Percentiles rank a stretch among this genome's conserved stretches.
These are phyloP conservation scores for Hyphochytrium catenoides DNA, from an alignment of 352 stramenopile species.

Conservation along the genomic window DNA sequence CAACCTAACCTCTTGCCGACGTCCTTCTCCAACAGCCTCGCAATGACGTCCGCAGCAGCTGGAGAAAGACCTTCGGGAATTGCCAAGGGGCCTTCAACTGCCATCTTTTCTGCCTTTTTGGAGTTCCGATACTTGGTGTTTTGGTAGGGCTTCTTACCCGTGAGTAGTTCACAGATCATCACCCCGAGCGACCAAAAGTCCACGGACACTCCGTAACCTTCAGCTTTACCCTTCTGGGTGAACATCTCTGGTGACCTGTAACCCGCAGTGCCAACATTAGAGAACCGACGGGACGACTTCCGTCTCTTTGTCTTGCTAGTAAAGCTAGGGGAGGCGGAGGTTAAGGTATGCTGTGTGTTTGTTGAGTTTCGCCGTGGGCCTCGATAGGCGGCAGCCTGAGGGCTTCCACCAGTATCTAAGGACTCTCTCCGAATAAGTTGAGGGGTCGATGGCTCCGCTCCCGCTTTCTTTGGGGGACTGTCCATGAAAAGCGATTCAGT, in stretches of 20 bases:
- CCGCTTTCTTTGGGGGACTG: no score
- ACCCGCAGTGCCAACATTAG: slow-evolving; percentile 59
- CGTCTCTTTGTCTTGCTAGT: no score
- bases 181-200: slow-evolving; percentile 57
- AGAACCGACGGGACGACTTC: no score
- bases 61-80: no score
- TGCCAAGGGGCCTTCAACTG: no score
- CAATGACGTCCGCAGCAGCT: slow-evolving; percentile 39
- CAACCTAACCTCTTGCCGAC: slow-evolving; percentile 32
- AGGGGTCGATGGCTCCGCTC: no score
- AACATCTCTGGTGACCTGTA: slow-evolving; percentile 78
- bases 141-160: slow-evolving; percentile 54
- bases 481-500: no score
- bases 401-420: no score
- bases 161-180: slow-evolving; percentile 65
- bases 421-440: no score
- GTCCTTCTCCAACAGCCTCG: slow-evolving; percentile 42
- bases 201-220: slow-evolving; percentile 44
- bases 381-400: background rate
- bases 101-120: no score
- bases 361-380: background rate
- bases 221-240: slow-evolving; percentile 45
- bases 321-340: no score
- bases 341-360: slow-evolving; percentile 5
- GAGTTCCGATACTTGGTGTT: no score